A percentile compares a stretch with the other conserved stretches of the same genome.
Evolutionary conservation across 2,329 filamentous ascomycete species (phyloP).

Genomic region (Raffaelea deltoideospora): DNA sequence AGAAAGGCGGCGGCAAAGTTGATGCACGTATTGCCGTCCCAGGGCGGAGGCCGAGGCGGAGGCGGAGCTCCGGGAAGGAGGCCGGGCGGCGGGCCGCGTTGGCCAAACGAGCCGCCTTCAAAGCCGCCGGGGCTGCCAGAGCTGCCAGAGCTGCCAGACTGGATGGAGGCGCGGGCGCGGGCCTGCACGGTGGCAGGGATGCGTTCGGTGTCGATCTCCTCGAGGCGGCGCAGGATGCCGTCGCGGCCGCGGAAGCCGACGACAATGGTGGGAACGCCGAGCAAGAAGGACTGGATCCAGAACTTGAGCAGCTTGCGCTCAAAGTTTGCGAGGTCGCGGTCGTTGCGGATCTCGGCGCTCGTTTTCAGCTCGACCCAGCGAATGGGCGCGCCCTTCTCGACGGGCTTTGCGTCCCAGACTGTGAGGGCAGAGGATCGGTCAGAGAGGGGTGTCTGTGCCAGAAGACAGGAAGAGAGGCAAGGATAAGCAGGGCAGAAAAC

Average conservation of each 20-base stretch:
- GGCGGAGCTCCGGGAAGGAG: neutral
- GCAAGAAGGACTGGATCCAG: constrained; percentile 91
- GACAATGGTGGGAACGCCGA: constrained; percentile 83
- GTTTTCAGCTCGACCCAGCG: constrained; percentile 97
- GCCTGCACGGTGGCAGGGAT: constrained; percentile 65
- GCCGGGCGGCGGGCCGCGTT: constrained; percentile 15
- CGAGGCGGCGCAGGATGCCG: constrained; percentile 55
- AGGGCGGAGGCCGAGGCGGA: constrained; percentile 21
- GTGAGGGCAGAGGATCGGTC: neutral
- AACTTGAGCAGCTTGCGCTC: constrained; percentile 87
- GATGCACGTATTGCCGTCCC: constrained; percentile 90
- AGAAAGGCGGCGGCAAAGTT: constrained; percentile 73
- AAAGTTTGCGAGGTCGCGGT: constrained; percentile 58
- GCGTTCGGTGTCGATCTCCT: constrained; percentile 65
- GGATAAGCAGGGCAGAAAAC: too few species aligned
- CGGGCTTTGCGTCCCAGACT: constrained; percentile 77
- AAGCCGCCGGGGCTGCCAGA: too few species aligned
- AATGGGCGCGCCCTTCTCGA: constrained; percentile 47
- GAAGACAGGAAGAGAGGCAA: neutral
- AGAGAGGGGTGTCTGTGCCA: too few species aligned
- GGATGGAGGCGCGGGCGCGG: constrained; percentile 40
- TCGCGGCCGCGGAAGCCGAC: constrained; percentile 68
- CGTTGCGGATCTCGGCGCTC: constrained; percentile 51
- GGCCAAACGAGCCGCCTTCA: too few species aligned
- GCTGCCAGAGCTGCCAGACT: too few species aligned